Conservation (phyloP, 345 rosid genomes). For the Rhodamnia argentea region DNA sequence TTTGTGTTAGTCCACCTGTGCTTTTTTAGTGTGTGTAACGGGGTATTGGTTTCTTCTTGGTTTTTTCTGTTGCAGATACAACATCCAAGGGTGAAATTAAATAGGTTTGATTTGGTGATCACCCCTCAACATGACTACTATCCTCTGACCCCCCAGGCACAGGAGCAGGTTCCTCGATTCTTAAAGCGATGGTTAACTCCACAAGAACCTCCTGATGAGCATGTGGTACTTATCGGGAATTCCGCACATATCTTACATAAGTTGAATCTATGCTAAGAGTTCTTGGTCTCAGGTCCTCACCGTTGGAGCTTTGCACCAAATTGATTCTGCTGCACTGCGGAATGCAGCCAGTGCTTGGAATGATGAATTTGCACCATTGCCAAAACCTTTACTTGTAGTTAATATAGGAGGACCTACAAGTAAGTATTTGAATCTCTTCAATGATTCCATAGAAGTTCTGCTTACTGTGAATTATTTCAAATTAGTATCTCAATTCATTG, state of each 20-base stretch:
- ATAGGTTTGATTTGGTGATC: constrained; percentile 91
- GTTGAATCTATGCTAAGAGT: not conserved
- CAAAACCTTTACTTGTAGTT: constrained; percentile 88
- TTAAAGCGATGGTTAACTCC: constrained; percentile 79
- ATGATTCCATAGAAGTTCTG: not conserved
- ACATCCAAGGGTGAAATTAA: constrained; percentile 82
- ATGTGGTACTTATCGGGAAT: constrained; percentile 45
- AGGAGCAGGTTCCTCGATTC: constrained; percentile 67
- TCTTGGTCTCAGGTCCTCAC: constrained; percentile 62
- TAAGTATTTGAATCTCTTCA: constrained; percentile 14
- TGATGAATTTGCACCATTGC: constrained; percentile 81
- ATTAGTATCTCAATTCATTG: not conserved
- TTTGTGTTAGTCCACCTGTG: not conserved
- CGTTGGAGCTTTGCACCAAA: constrained; percentile 79
- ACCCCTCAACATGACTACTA: constrained; percentile 91
- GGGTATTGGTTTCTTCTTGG: not conserved
- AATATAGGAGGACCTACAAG: constrained; percentile 89
- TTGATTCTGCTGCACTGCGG: constrained; percentile 79
- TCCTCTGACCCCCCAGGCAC: constrained; percentile 73
- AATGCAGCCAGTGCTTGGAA: constrained; percentile 86
- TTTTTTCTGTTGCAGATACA: constrained; percentile 49
- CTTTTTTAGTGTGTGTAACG: not conserved
- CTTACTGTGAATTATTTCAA: not conserved
- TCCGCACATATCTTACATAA: not conserved
- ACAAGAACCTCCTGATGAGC: constrained; percentile 58